Base-by-base conservation (phyloP, 768 basidiomycete species). In the Boletus eberwhitei region DNA sequence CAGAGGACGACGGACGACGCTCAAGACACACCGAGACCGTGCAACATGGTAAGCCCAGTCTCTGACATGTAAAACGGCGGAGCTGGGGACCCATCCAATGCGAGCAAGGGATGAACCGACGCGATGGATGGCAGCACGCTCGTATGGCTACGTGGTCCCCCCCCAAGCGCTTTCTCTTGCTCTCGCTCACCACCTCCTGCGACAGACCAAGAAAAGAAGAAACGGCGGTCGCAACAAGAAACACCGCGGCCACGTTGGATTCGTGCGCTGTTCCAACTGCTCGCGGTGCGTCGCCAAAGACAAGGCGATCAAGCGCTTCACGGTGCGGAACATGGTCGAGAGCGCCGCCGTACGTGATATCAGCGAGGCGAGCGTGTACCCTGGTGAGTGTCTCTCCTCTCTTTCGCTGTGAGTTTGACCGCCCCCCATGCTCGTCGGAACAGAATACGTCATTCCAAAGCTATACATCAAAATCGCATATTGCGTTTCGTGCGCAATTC, bases 261-360 rank as follows among this genome's bases (percentile, higher is more conserved):
- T 90, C 74, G 84, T 99, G 71, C 90, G 97, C 68, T 99, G 97
- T 84, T 95, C 94, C 64, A 99, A 99, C 86, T 99, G 97, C 85
- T 93, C 93, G 70, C 90, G 97, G 64, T 94, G 92, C 73, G 94
- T 97, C 55, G 88, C 81, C 64, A 98, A 98, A 83, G 96, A 98
- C 82, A 98, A 98, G 84, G 96, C 96, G 63, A 97, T 98, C 88
- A 97, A 97, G 81, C 84, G 97, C 49, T 96, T 96, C 85, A 97
- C 95, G 37, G 96, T 98, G 70, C 86, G 94, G 77, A 99, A 99
- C 86, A 98, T 98, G 92, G 94, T 99, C 54, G 96, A 98, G 84
- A 91, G 91, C 70, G 97, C 97, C 42, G 96, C 96, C 51, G 92
- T 98, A 64, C 83, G 95, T 60, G 97, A 99, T 79, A 90, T 99